Evolutionary conservation across 1,139 yeast species (phyloP).

Genomic region (Kodamaea alishanica): DNA sequence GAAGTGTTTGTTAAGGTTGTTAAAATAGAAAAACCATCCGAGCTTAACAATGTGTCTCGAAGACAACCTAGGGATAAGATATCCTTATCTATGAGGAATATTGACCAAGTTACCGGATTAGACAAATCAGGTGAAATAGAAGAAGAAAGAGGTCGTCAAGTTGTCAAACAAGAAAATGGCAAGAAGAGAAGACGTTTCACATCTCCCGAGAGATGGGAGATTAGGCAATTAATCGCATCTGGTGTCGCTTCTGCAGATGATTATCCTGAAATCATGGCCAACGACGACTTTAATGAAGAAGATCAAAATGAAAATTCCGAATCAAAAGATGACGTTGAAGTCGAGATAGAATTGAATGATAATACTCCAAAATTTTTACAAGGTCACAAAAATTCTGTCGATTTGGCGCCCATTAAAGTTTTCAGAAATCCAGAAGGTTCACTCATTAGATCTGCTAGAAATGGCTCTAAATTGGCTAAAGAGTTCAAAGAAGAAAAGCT

Average conservation of each 20-base stretch:
- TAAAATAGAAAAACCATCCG: conserved; percentile 31
- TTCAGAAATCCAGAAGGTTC: conserved; percentile 78
- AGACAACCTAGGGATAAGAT: conserved; percentile 33
- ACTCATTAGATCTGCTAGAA: conserved; percentile 67
- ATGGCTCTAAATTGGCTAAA: conserved; percentile 68
- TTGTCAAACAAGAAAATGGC: conserved; percentile 9
- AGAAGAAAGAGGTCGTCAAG: conserved; percentile 19
- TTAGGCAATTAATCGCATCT: conserved; percentile 74
- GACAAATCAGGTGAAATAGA: conserved; percentile 29
- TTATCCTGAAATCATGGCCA: conserved; percentile 57
- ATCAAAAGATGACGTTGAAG: conserved; percentile 42
- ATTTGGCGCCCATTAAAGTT: conserved; percentile 52
- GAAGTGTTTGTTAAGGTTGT: conserved; percentile 62
- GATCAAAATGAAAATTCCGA: conserved; percentile 20
- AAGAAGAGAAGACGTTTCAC: conserved; percentile 50
- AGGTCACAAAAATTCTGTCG: conserved; percentile 45
- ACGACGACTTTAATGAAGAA: conserved; percentile 20
- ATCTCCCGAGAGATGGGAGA: conserved; percentile 90
- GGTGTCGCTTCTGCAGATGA: conserved; percentile 71
- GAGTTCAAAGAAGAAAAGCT: conserved; percentile 60
- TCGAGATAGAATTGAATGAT: conserved; percentile 71
- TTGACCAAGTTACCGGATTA: conserved; percentile 68
- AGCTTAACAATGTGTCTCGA: conserved; percentile 20
- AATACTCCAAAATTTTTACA: conserved; percentile 70
- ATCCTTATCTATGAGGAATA: conserved; percentile 66